Percentiles rank a stretch among this genome's conserved stretches.
Evolutionary conservation across 2,329 filamentous ascomycete species (phyloP).

Genomic region (Sporothrix schenckii): DNA sequence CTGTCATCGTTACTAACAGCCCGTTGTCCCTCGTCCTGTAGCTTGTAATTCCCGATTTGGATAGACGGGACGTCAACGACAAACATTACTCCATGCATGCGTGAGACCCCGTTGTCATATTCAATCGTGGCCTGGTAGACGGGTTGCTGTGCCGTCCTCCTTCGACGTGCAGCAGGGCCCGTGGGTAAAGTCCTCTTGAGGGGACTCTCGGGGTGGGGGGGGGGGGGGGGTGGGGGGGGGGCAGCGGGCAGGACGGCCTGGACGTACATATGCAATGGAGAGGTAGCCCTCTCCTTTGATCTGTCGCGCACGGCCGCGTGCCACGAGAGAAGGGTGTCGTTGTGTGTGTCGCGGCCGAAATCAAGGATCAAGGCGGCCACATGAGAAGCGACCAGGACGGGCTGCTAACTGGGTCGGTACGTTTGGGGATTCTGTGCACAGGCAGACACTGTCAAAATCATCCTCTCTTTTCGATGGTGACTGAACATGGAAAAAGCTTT

Average conservation of each 20-base stretch:
- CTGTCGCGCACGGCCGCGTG: constrained; percentile 9
- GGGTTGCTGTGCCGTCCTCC: constrained; percentile 17
- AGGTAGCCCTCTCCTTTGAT: not conserved
- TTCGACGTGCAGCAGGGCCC: not conserved
- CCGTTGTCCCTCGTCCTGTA: not conserved
- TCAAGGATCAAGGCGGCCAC: constrained; percentile 1
- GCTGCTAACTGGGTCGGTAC: not conserved
- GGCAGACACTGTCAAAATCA: not conserved
- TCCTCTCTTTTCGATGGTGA: not conserved
- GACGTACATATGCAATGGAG: not conserved
- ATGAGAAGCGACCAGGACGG: constrained; percentile 14
- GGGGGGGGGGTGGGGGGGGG: not conserved
- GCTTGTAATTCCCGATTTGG: not conserved
- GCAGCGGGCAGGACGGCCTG: constrained; percentile 10
- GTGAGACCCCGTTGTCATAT: not conserved
- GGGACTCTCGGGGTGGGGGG: no score
- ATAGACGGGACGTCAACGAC: not conserved
- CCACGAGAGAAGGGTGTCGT: constrained; percentile 25
- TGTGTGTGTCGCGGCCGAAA: not conserved
- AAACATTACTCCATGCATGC: not conserved
- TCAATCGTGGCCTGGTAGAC: constrained; percentile 14
- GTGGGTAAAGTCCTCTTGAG: not conserved
- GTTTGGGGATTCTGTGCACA: not conserved
- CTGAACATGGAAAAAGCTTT: not conserved
- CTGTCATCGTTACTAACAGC: not conserved